phyloP scores from a whole-genome alignment of 495 filamentous ascomycete species.

The Podospora anserina region DNA sequence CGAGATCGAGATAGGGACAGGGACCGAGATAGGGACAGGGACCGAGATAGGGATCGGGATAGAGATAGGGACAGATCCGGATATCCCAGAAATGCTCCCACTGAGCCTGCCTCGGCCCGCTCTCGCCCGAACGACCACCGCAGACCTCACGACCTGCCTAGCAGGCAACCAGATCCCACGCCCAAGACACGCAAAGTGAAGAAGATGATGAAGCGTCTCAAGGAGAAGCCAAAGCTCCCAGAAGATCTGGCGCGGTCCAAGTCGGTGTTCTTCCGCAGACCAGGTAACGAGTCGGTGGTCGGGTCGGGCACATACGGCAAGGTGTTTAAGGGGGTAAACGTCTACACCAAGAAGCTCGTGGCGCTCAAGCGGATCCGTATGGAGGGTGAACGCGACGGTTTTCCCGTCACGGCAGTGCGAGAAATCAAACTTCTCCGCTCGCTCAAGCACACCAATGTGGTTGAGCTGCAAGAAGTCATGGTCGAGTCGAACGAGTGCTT shows the following conservation, averaged over 20 bases:
- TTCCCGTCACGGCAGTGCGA: slow-evolving; percentile 92
- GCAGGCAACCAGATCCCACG: slow-evolving; percentile 30
- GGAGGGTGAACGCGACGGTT: slow-evolving; percentile 96
- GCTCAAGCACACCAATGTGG: slow-evolving; percentile 86
- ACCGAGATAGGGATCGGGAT: slow-evolving; percentile 43
- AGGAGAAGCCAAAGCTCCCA: slow-evolving; percentile 65
- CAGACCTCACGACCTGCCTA: slow-evolving; percentile 40
- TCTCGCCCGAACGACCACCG: slow-evolving; percentile 48
- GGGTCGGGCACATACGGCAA: slow-evolving; percentile 95
- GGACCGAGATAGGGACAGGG: slow-evolving; percentile 13
- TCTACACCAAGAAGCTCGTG: slow-evolving; percentile 85
- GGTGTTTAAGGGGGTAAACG: slow-evolving; percentile 96
- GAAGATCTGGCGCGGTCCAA: slow-evolving; percentile 70
- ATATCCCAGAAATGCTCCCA: slow-evolving; percentile 45
- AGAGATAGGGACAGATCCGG: slow-evolving; percentile 43
- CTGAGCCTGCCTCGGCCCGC: slow-evolving; percentile 52
- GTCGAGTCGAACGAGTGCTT: slow-evolving; percentile 98
- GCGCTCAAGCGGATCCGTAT: slow-evolving; percentile 84
- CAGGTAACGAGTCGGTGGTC: slow-evolving; percentile 90
- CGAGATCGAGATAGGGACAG: slow-evolving; percentile 26
- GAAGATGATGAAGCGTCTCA: slow-evolving; percentile 66
- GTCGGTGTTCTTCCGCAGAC: slow-evolving; percentile 87
- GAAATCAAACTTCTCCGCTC: slow-evolving; percentile 97
- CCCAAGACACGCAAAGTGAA: slow-evolving; percentile 60
- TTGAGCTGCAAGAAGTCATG: slow-evolving; percentile 91